phyloP scores from a whole-genome alignment of 2,329 filamentous ascomycete genomes.

The Nemania sp. region DNA sequence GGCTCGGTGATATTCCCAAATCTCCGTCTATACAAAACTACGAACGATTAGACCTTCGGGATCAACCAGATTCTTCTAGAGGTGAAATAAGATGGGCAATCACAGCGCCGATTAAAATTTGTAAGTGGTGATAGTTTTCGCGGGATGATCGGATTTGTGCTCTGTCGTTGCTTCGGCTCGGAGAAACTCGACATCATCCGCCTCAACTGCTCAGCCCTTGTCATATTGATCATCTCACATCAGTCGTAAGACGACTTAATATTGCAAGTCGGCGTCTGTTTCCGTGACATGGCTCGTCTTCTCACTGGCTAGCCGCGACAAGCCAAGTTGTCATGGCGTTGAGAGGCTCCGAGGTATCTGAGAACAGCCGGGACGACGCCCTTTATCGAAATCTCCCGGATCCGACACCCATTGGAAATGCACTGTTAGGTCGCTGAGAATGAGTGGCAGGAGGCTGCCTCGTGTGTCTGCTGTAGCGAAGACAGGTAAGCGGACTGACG shows the following conservation, averaged over 20 bases:
- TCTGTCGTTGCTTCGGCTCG: constrained; percentile 7
- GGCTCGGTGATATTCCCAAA: constrained; percentile 4
- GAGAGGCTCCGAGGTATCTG: constrained; percentile 6
- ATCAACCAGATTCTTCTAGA: not conserved
- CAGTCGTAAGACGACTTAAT: not conserved
- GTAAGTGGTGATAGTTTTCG: not conserved
- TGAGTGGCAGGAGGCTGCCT: not conserved
- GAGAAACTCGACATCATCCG: constrained; percentile 8
- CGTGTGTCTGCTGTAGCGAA: not conserved
- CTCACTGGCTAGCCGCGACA: not conserved
- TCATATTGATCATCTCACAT: not conserved
- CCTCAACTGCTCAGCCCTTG: not conserved
- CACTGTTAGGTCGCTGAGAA: not conserved
- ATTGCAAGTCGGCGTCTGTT: not conserved
- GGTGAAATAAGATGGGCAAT: not conserved
- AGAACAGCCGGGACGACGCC: not conserved
- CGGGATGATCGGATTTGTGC: not conserved
- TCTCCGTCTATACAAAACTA: not conserved
- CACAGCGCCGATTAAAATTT: not conserved
- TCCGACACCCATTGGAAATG: not conserved
- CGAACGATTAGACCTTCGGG: not conserved
- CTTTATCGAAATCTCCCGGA: not conserved
- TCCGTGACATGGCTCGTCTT: not conserved
- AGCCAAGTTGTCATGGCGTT: not conserved
- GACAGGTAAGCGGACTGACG: not conserved